Conservation (phyloP, 106 monocot species). For the Triglochin maritima region DNA sequence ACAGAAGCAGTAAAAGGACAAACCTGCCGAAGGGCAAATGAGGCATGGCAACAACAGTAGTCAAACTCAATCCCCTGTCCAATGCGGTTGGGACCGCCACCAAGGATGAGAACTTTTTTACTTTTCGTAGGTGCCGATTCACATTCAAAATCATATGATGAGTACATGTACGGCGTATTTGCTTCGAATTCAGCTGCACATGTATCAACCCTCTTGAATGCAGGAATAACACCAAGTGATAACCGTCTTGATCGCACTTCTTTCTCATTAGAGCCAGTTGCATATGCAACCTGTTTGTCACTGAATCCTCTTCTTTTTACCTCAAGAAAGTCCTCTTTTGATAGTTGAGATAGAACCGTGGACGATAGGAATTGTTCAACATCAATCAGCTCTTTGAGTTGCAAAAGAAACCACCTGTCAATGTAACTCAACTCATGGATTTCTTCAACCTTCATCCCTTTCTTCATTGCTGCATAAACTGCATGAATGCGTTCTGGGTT, state of each 20-base stretch:
- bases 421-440: constrained; percentile 79
- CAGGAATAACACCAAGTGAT: constrained; percentile 55
- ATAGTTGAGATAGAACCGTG: constrained; percentile 40
- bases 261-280: constrained; percentile 48
- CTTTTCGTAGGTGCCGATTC: constrained; percentile 69
- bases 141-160: constrained; percentile 93
- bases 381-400: constrained; percentile 79
- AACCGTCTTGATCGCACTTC: constrained; percentile 56
- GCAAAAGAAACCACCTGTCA: constrained; percentile 84
- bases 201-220: constrained; percentile 95
- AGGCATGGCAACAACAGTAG: constrained; percentile 98
- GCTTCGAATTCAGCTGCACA: constrained; percentile 99
- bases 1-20: not conserved
- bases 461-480: constrained; percentile 91
- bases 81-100: constrained; percentile 95
- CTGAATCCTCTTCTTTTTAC: constrained; percentile 90
- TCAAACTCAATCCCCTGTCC: constrained; percentile 99
- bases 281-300: constrained; percentile 86
- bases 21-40: constrained; percentile 92
- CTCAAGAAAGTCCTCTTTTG: constrained; percentile 70
- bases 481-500: constrained; percentile 92
- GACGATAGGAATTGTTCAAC: constrained; percentile 75
- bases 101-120: constrained; percentile 87
- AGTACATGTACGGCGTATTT: constrained; percentile 97
- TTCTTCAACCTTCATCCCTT: constrained; percentile 84